A percentile compares a stretch with the other conserved stretches of the same genome.
phyloP scores from a whole-genome alignment of 2,329 filamentous ascomycete genomes.

The Cytospora chrysosperma region DNA sequence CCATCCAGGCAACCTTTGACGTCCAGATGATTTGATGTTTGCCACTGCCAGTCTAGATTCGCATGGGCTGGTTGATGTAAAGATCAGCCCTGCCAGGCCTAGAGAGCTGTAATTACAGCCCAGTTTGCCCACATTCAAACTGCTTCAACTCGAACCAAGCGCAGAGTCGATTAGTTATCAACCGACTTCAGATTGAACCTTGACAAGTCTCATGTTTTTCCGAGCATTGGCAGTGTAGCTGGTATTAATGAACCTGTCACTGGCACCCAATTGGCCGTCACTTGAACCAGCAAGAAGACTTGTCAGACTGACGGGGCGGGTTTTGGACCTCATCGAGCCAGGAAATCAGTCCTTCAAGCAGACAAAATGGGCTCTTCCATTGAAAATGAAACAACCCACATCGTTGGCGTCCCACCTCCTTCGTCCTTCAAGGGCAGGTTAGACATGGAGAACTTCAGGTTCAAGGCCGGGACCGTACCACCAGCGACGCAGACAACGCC shows the following conservation, averaged over 20 bases:
- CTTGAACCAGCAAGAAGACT: background rate
- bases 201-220: background rate
- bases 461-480: slow-evolving; percentile 27
- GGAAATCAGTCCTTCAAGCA: background rate
- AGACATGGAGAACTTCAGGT: slow-evolving; percentile 45
- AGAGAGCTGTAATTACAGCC: background rate
- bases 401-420: background rate
- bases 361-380: background rate
- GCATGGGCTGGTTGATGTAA: background rate
- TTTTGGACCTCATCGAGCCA: background rate
- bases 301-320: background rate
- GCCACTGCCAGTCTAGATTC: background rate
- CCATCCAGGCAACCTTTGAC: background rate
- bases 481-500: slow-evolving; percentile 22
- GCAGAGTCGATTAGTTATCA: background rate
- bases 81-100: background rate
- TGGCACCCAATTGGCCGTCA: background rate
- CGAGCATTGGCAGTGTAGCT: background rate
- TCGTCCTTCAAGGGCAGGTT: slow-evolving; percentile 46
- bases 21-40: background rate
- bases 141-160: background rate
- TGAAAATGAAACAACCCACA: background rate
- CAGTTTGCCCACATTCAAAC: background rate
- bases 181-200: background rate
- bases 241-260: background rate